phyloP scores from a whole-genome alignment of 106 monocot genomes.

The Phalaenopsis equestris region DNA sequence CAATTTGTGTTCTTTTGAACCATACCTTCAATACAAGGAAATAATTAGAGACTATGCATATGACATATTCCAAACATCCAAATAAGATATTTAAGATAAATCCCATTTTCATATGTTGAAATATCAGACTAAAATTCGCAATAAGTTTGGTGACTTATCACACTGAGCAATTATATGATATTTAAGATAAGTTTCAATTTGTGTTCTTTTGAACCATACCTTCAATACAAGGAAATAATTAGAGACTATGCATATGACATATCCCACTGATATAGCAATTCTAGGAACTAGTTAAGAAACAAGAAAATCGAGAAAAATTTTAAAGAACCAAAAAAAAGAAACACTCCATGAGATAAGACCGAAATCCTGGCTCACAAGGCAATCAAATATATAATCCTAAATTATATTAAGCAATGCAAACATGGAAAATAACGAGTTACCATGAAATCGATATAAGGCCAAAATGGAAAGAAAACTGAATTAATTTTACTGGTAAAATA shows the following conservation, averaged over 20 bases:
- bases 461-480: background rate
- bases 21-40: slow-evolving; percentile 1
- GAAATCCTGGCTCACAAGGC: too few relatives aligned
- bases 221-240: background rate
- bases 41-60: background rate
- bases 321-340: too few relatives aligned
- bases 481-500: background rate
- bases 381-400: too few relatives aligned
- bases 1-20: background rate
- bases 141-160: too few relatives aligned
- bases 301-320: too few relatives aligned
- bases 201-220: slow-evolving; percentile 2
- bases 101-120: background rate
- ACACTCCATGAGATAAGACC: too few relatives aligned
- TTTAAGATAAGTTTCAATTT: background rate
- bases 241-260: background rate
- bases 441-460: background rate
- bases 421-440: background rate
- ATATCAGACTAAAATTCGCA: background rate
- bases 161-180: too few relatives aligned
- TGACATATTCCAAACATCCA: background rate
- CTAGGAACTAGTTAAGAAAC: too few relatives aligned
- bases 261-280: background rate
- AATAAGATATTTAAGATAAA: background rate
- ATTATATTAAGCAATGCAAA: background rate